A percentile compares a stretch with the other conserved stretches of the same genome.
Evolutionary conservation across 495 filamentous ascomycete species (phyloP).

Genomic region (Annulohypoxylon nitens): DNA sequence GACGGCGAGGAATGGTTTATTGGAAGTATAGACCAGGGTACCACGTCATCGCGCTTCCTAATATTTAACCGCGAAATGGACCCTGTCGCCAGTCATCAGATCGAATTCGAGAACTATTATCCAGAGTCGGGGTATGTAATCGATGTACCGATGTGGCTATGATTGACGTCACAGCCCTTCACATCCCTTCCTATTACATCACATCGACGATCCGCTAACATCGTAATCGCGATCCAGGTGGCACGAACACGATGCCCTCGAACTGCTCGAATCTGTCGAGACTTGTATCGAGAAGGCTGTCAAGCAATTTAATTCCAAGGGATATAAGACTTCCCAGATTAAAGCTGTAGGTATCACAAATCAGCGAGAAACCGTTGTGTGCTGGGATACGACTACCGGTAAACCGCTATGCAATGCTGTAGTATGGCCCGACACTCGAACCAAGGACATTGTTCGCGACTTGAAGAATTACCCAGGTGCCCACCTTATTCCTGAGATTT

Average conservation of each 20-base stretch:
- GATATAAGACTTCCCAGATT: constrained; percentile 78
- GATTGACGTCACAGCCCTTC: constrained; percentile 1
- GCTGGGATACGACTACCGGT: constrained; percentile 91
- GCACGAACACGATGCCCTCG: constrained; percentile 93
- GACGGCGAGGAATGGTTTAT: constrained; percentile 57
- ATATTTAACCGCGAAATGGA: constrained; percentile 87
- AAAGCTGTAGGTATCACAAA: constrained; percentile 93
- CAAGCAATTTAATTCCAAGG: constrained; percentile 76
- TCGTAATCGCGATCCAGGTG: constrained; percentile 68
- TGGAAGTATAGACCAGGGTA: constrained; percentile 88
- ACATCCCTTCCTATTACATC: constrained; percentile 10
- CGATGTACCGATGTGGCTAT: constrained; percentile 19
- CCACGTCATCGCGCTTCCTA: constrained; percentile 91
- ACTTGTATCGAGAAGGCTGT: constrained; percentile 87
- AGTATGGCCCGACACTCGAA: constrained; percentile 94
- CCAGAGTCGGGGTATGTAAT: constrained; percentile 85
- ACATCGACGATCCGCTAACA: constrained; percentile 35
- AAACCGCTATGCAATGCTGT: constrained; percentile 90
- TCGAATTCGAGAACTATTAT: constrained; percentile 91
- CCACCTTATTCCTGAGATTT: constrained; percentile 77
- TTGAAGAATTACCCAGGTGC: constrained; percentile 75
- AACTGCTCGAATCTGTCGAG: constrained; percentile 82
- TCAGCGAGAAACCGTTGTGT: constrained; percentile 92
- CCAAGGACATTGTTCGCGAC: constrained; percentile 82
- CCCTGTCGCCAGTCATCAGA: constrained; percentile 88